Base-by-base conservation (phyloP, 495 filamentous ascomycete species). In the Terfezia claveryi region DNA sequence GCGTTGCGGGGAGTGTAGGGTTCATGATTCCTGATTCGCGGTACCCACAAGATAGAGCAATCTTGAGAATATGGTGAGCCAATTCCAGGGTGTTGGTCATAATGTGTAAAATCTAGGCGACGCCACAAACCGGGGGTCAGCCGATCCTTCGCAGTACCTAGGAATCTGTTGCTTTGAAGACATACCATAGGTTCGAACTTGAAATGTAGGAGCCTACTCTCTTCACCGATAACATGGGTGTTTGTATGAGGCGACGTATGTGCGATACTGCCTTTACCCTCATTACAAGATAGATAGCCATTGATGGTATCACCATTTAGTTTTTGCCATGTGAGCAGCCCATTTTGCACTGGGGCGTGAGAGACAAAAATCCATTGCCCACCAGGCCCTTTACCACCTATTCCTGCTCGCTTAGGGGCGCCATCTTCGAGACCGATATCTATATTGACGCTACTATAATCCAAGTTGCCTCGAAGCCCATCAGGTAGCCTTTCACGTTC, bases 131-230 rank as follows among this genome's bases (percentile, higher is more conserved):
- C 17, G n/a, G 17, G 27, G 10, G 8, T 49, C 12, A 56, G 9
- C 50, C 8, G 27, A 32, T 32, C 27, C 20, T 20, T 20, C 20
- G 20, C 20, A 20, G 20, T 20, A 20, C 23, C 2, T 52, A 11
- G 2, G 17, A 1, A 11, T 52, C 50, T 11, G 10, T 23, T 11
- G 17, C 14, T 4, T 14, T 14, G 8, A 20, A 49, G 20, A 49
- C 77, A 58, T 74, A 91, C 88, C 86, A 96, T 84, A 37, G 89
- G 84, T 65, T 94, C 88, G 63, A 89, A 94, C 66, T 91, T 88
- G 71, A 94, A 83, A 64, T 86, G 85, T 44, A 93, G 77, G 61
- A 86, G 73, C 58, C 83, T 75, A 53, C 65, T 66, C 49, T 70
- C 60, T 52, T 51, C 50, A 9, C 50, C 60, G 38, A 61, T 46